A percentile compares a stretch with the other conserved stretches of the same genome.
Conservation (phyloP, 495 filamentous ascomycete genomes). For the Acidiella bohemica region DNA sequence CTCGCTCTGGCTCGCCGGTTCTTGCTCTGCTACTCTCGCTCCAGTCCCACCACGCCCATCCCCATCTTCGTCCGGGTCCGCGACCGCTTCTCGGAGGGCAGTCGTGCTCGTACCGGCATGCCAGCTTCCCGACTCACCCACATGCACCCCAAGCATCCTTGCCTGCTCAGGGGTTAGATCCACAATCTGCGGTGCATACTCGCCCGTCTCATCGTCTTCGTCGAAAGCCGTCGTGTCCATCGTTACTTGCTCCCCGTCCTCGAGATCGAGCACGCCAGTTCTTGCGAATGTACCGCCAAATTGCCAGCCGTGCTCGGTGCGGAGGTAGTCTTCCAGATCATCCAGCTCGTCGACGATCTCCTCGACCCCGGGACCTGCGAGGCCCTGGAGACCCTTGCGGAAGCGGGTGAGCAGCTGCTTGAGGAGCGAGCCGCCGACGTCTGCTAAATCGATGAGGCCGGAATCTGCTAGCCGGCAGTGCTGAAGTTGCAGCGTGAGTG, state of each 20-base stretch:
- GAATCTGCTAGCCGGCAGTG: slow-evolving; percentile 57
- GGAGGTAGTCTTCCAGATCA: slow-evolving; percentile 43
- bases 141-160: slow-evolving; percentile 13
- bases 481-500: slow-evolving; percentile 55
- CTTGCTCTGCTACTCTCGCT: slow-evolving; percentile 25
- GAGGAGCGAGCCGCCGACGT: slow-evolving; percentile 42
- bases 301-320: slow-evolving; percentile 50
- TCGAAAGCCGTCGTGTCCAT: slow-evolving; percentile 63
- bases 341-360: slow-evolving; percentile 40
- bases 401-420: slow-evolving; percentile 43
- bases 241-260: slow-evolving; percentile 66
- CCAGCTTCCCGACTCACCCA: slow-evolving; percentile 1
- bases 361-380: slow-evolving; percentile 21
- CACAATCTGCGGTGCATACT: slow-evolving; percentile 76
- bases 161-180: slow-evolving; percentile 38
- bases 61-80: slow-evolving; percentile 2
- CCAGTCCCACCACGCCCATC: slow-evolving; percentile 7
- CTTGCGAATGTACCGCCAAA: slow-evolving; percentile 43
- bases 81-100: slow-evolving; percentile 2
- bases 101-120: slow-evolving; percentile 5
- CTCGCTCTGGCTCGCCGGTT: slow-evolving; percentile 23
- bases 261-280: slow-evolving; percentile 53
- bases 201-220: slow-evolving; percentile 71
- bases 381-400: slow-evolving; percentile 26
- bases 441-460: slow-evolving; percentile 41